phyloP scores from a whole-genome alignment of 345 rosid species.

The Moringa oleifera region DNA sequence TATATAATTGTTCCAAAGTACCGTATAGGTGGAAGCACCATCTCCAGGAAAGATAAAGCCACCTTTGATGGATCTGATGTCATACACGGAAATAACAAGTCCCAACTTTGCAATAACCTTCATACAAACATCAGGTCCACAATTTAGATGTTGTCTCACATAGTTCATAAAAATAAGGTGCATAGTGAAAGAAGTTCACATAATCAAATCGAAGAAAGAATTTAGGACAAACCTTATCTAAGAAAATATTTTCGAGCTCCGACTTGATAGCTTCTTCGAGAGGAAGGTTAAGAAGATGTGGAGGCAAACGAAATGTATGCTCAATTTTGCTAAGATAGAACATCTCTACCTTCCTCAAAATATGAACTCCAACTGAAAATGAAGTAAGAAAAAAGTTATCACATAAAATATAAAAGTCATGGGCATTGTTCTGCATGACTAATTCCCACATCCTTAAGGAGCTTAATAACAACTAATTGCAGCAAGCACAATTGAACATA shows the following conservation, averaged over 20 bases:
- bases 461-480: no score
- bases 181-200: neutral
- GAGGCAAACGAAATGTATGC: slow-evolving; percentile 76
- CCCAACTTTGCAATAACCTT: slow-evolving; percentile 78
- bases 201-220: neutral
- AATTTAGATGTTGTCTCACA: slow-evolving; percentile 1
- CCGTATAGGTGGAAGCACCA: slow-evolving; percentile 84
- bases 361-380: neutral
- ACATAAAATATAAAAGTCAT: no score
- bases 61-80: slow-evolving; percentile 49
- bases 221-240: slow-evolving; percentile 58
- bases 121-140: slow-evolving; percentile 6
- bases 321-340: slow-evolving; percentile 70
- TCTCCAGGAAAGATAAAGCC: slow-evolving; percentile 79
- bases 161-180: neutral
- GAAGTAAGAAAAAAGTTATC: neutral
- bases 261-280: slow-evolving; percentile 57
- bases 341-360: slow-evolving; percentile 29
- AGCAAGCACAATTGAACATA: neutral
- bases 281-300: slow-evolving; percentile 58
- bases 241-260: slow-evolving; percentile 58
- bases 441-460: no score
- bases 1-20: slow-evolving; percentile 14
- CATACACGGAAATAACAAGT: slow-evolving; percentile 72
- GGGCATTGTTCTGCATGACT: neutral